These are phyloP conservation scores for Sorghum bicolor DNA, from an alignment of 176 grass and related monocot genomes.

Conservation along the genomic window Sorghum_bicolor_NCBIv3 NC_012871.2:5126001-5126500, in stretches of 20 bases:
- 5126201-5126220: neutral
- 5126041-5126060: too few species aligned
- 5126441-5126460: conserved; percentile 52
- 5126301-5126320: neutral
- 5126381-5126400: too few species aligned
- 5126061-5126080: too few species aligned
- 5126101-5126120: too few species aligned
- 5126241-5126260: neutral
- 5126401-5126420: conserved; percentile 19
- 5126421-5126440: conserved; percentile 66
- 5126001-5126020: too few species aligned
- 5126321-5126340: neutral
- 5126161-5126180: neutral
- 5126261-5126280: neutral
- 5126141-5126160: neutral
- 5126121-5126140: neutral
- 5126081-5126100: too few species aligned
- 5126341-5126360: neutral
- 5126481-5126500: neutral
- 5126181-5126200: neutral
- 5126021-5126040: too few species aligned
- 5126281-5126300: neutral
- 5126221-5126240: neutral
- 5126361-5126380: too few species aligned
- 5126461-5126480: conserved; percentile 4